Evolutionary conservation across 768 basidiomycete species (phyloP), one percentile per base, ranked within the genome.

Genomic region (Russula ochroleuca): DNA sequence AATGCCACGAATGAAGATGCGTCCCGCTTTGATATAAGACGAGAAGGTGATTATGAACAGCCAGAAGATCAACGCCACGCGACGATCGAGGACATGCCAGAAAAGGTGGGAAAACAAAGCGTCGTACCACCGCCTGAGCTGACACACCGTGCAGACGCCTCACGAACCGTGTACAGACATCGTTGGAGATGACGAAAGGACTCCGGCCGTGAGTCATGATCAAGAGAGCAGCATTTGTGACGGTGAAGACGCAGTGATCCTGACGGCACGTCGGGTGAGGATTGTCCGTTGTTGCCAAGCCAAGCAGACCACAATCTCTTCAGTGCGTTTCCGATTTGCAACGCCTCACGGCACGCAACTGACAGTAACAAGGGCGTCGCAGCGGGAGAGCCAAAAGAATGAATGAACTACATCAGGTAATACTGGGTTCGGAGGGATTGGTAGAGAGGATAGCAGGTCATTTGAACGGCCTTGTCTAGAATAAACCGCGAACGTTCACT

Each of bases 11-110:
- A 63, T 52, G 35, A 55, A 40, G 33, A 33, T 14, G 52, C 31
- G 52, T 54, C 52, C 52, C 28, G 25, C 38, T 33, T 8, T 59
- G 58, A 64, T 64, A 64, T 64, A 64, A 64, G 57, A 52, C 58
- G 52, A 64, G 52, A 54, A 59, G 63, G 31, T 40, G 13, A n/a
- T 21, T 45, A 43, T 19, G 63, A 54, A 49, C 21, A 49, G 23
- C 52, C 40, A 54, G 58, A 53, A 59, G 63, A 64, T 59, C 63
- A 64, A 54, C 62, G 51, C 33, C 51, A 59, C 51, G 51, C 63
- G 63, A 64, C 43, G 63, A 64, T 64, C 63, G 45, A 64, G 52
- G 3, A 13, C 37, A 59, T 58, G 43, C 57, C 57, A 13, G 52
- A 63, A 53, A 40, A 58, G 57, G 57, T 59, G 62, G 35, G 57